Conservation (phyloP, 2,329 filamentous ascomycete species). For the Calonectria pseudoturangicola region DNA sequence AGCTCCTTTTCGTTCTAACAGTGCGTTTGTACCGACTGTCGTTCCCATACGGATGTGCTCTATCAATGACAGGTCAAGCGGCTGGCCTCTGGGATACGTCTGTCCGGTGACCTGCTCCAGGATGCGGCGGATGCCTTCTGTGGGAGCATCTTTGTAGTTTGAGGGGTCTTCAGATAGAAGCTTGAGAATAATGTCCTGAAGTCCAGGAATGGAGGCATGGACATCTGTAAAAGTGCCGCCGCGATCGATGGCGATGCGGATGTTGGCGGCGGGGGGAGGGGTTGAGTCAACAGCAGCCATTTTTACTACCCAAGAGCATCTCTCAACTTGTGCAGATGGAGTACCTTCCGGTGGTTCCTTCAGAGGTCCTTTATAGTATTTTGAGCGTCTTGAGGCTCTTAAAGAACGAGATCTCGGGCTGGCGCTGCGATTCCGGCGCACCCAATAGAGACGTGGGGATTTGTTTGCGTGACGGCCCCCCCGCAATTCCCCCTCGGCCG, state of each 20-base stretch:
- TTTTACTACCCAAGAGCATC: conserved; percentile 10
- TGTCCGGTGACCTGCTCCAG: conserved; percentile 58
- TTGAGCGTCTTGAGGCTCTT: neutral
- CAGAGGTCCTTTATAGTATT: neutral
- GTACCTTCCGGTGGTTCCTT: neutral
- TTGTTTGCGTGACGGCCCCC: conserved; percentile 26
- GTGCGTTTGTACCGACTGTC: conserved; percentile 84
- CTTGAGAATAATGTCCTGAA: conserved; percentile 82
- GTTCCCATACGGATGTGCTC: conserved; percentile 86
- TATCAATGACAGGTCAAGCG: conserved; percentile 58
- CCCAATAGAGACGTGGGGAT: conserved; percentile 22
- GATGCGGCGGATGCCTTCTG: conserved; percentile 79
- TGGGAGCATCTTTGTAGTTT: conserved; percentile 83
- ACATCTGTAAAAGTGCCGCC: conserved; percentile 81
- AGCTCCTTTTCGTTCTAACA: conserved; percentile 83
- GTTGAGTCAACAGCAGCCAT: conserved; percentile 34
- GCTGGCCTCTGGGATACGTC: conserved; percentile 56
- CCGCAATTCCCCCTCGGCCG: conserved; percentile 11
- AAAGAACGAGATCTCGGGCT: neutral
- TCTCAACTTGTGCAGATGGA: neutral
- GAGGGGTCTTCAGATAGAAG: conserved; percentile 81
- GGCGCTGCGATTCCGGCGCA: conserved; percentile 12
- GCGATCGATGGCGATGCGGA: conserved; percentile 60
- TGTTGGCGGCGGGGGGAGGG: conserved; percentile 37
- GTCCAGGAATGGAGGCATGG: conserved; percentile 78